phyloP scores from a whole-genome alignment of 2,329 filamentous ascomycete species.

The Nigrospora osmanthi region DNA sequence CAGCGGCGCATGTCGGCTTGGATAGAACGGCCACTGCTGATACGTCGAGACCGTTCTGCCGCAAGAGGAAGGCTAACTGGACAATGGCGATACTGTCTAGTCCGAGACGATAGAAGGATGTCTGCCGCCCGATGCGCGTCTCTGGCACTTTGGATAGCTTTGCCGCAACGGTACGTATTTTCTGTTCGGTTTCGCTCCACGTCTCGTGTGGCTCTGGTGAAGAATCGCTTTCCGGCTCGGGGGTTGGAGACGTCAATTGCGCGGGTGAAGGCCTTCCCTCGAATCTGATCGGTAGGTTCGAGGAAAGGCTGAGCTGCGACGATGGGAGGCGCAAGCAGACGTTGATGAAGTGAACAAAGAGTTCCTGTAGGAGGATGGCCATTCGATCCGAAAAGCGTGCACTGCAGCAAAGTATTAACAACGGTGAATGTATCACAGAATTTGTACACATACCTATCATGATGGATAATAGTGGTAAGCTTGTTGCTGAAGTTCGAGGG shows the following conservation, averaged over 20 bases:
- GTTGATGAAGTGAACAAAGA: conserved; percentile 18
- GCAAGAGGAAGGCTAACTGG: conserved; percentile 65
- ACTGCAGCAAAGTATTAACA: conserved; percentile 9
- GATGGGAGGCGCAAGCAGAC: conserved; percentile 19
- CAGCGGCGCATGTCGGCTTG: conserved; percentile 36
- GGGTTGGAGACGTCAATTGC: too few species aligned
- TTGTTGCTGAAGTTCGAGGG: conserved; percentile 44
- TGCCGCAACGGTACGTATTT: conserved; percentile 49
- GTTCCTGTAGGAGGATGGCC: conserved; percentile 12
- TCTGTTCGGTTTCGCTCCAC: conserved; percentile 31
- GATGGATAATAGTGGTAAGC: conserved; percentile 56
- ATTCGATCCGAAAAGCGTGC: conserved; percentile 12
- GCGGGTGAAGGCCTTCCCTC: neutral
- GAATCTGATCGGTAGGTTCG: conserved; percentile 5
- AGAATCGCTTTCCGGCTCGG: too few species aligned
- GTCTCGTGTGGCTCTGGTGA: conserved; percentile 2
- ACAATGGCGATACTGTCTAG: conserved; percentile 84
- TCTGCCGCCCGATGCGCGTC: conserved; percentile 46
- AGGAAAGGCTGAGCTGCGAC: conserved; percentile 16
- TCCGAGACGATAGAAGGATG: conserved; percentile 80
- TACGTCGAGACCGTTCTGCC: conserved; percentile 47
- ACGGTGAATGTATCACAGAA: neutral
- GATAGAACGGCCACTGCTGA: conserved; percentile 70
- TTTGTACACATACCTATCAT: conserved; percentile 36
- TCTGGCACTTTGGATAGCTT: conserved; percentile 45